phyloP scores from a whole-genome alignment of 306 rosid genomes.

The Prunus campanulata region DNA sequence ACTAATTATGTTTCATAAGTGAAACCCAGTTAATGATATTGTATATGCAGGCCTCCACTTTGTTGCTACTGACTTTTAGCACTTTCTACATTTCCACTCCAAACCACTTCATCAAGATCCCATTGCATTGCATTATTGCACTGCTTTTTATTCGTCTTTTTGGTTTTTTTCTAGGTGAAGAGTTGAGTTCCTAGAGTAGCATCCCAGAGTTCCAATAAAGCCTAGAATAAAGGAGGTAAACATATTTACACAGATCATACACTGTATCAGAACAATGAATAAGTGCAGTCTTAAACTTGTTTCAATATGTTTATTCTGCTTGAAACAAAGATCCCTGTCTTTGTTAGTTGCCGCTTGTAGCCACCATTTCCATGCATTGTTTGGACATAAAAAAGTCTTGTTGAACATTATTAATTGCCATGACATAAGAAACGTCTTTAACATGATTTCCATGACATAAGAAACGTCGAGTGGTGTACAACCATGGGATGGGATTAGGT shows the following conservation, averaged over 20 bases:
- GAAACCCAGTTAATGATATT: too few relatives aligned
- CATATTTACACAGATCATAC: background rate
- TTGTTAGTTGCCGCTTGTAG: constrained; percentile 1
- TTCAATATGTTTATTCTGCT: background rate
- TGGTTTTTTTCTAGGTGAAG: background rate
- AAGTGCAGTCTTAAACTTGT: background rate
- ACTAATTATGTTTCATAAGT: too few relatives aligned
- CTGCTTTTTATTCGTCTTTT: background rate
- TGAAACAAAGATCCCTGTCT: background rate
- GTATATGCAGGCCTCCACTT: too few relatives aligned
- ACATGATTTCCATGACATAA: constrained; percentile 12
- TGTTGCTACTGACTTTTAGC: too few relatives aligned
- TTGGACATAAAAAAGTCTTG: background rate
- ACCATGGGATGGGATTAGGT: constrained; percentile 67
- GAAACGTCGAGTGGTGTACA: constrained; percentile 46
- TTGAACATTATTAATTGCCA: background rate
- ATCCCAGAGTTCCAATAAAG: constrained; percentile 3
- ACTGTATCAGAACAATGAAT: background rate
- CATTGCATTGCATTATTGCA: background rate
- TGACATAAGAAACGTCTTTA: constrained; percentile 3
- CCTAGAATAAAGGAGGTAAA: constrained; percentile 8
- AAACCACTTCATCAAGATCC: background rate
- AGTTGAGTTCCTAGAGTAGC: constrained; percentile 1
- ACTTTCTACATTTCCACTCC: background rate
- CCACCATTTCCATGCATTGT: constrained; percentile 11